Evolutionary conservation across 2,329 filamentous ascomycete genomes (phyloP).

Genomic region (Botrytis squamosa): DNA sequence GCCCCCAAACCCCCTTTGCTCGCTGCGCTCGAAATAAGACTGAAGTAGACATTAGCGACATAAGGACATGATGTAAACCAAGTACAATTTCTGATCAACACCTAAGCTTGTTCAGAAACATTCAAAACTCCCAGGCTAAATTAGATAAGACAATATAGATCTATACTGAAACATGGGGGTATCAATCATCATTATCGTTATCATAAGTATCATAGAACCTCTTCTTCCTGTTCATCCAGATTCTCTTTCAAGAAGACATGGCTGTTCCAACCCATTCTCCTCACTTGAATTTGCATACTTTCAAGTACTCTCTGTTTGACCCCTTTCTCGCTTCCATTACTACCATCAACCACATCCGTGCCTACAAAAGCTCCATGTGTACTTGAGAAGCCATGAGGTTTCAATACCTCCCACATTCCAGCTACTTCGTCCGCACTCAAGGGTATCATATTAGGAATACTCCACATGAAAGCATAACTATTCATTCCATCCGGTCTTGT

Average conservation of each 20-base stretch:
- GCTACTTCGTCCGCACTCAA: constrained; percentile 61
- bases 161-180: not conserved
- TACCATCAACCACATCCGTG: constrained; percentile 55
- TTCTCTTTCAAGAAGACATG: constrained; percentile 35
- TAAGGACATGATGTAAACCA: not conserved
- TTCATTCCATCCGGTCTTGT: constrained; percentile 47
- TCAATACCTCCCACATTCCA: constrained; percentile 68
- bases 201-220: constrained; percentile 20
- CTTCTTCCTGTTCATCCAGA: constrained; percentile 5
- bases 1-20: not conserved
- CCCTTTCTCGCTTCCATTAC: constrained; percentile 37
- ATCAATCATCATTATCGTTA: constrained; percentile 3
- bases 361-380: constrained; percentile 68
- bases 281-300: constrained; percentile 73
- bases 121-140: not conserved
- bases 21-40: not conserved
- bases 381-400: constrained; percentile 59
- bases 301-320: constrained; percentile 67
- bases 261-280: constrained; percentile 34
- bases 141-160: not conserved
- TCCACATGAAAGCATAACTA: constrained; percentile 73
- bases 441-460: constrained; percentile 72
- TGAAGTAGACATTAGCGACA: not conserved
- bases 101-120: not conserved
- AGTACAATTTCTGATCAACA: not conserved